phyloP scores from a whole-genome alignment of 1,284 basidiomycete species.

The Trametes hirsuta region DNA sequence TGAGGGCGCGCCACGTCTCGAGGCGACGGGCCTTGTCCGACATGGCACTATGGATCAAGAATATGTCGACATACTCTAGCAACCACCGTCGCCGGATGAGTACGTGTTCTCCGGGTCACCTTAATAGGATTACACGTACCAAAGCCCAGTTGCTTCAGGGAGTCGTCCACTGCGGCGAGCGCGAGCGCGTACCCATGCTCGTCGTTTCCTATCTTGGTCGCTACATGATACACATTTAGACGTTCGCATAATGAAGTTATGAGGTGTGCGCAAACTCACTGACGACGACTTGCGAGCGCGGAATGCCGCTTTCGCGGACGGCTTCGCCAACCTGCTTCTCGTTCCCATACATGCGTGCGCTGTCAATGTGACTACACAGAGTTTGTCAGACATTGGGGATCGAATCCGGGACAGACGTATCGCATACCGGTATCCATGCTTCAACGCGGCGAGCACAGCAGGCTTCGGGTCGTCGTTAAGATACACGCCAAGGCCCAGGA shows the following conservation, averaged over 20 bases:
- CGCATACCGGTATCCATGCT: conserved; percentile 56
- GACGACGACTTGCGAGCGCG: conserved; percentile 62
- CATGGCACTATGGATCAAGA: conserved; percentile 57
- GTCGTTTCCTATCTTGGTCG: conserved; percentile 4
- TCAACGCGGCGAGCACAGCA: conserved; percentile 65
- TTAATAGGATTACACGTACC: neutral
- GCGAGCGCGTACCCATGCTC: conserved; percentile 7
- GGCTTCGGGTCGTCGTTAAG: conserved; percentile 60
- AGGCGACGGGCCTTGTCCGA: conserved; percentile 43
- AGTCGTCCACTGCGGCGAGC: conserved; percentile 1
- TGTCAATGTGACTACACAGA: conserved; percentile 56
- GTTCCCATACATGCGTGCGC: conserved; percentile 72
- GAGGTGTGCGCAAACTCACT: conserved; percentile 45
- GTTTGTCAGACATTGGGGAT: neutral
- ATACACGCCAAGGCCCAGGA: conserved; percentile 82
- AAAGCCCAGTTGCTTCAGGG: conserved; percentile 8
- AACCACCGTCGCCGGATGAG: neutral
- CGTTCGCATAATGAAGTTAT: neutral
- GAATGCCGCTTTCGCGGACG: conserved; percentile 50
- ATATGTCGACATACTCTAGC: conserved; percentile 55
- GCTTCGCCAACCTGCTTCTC: conserved; percentile 66
- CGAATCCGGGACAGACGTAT: too few species aligned
- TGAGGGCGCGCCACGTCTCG: conserved; percentile 45
- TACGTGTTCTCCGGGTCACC: too few species aligned
- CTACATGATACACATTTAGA: neutral